Percentiles rank a stretch among this genome's conserved stretches.
Evolutionary conservation across 345 rosid species (phyloP).

Genomic region (Sonneratia caseolaris): DNA sequence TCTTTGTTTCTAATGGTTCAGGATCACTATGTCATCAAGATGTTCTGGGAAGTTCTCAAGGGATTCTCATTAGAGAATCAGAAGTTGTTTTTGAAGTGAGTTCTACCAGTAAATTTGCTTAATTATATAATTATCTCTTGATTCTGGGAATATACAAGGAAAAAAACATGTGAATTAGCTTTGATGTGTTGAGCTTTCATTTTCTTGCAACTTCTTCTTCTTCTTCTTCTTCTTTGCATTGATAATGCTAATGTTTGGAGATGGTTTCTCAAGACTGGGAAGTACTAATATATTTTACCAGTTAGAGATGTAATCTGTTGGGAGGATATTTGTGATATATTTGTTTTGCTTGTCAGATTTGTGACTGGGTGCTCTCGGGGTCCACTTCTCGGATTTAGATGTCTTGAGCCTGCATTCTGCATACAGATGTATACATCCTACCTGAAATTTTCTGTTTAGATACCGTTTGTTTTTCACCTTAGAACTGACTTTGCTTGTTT

Average conservation of each 20-base stretch:
- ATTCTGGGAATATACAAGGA: not conserved
- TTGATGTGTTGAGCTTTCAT: too few relatives aligned
- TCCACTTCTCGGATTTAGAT: slow-evolving; percentile 83
- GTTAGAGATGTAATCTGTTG: not conserved
- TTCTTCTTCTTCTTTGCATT: too few relatives aligned
- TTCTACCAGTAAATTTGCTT: not conserved
- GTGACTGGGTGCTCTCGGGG: slow-evolving; percentile 98
- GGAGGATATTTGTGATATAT: slow-evolving; percentile 4
- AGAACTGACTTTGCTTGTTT: not conserved
- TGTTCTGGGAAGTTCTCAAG: slow-evolving; percentile 95
- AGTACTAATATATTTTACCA: not conserved
- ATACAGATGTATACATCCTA: slow-evolving; percentile 61
- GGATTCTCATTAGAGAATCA: slow-evolving; percentile 78
- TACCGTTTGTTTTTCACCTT: not conserved
- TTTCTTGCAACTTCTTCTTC: too few relatives aligned
- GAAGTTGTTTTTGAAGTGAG: slow-evolving; percentile 90
- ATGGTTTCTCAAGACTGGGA: not conserved
- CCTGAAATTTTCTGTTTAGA: slow-evolving; percentile 10
- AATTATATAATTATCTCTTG: not conserved
- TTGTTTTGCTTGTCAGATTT: slow-evolving; percentile 42
- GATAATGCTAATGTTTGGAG: not conserved
- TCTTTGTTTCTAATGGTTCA: slow-evolving; percentile 23
- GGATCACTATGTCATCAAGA: slow-evolving; percentile 93
- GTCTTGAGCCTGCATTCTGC: slow-evolving; percentile 88
- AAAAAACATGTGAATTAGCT: not conserved